phyloP scores from a whole-genome alignment of 768 basidiomycete genomes.

The Neoboletus brunneissimus region DNA sequence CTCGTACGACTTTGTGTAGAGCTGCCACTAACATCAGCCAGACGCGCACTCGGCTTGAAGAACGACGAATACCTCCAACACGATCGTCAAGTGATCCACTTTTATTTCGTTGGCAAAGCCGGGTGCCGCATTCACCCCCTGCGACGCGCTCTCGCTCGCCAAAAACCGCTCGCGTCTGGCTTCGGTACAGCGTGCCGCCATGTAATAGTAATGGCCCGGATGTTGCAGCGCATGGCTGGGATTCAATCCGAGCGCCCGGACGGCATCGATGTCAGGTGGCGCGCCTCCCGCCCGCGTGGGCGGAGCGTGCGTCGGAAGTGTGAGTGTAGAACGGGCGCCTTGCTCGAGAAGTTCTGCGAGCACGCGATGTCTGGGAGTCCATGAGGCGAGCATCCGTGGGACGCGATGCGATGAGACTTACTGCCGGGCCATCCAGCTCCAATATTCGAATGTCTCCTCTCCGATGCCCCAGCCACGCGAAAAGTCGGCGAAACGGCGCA shows the following conservation, averaged over 20 bases:
- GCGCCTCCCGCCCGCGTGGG: slow-evolving; percentile 27
- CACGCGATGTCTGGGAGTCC: slow-evolving; percentile 65
- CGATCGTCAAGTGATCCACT: slow-evolving; percentile 80
- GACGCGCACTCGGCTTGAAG: neutral
- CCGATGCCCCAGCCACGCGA: slow-evolving; percentile 93
- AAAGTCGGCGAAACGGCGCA: slow-evolving; percentile 82
- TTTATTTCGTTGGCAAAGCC: slow-evolving; percentile 89
- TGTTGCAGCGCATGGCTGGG: slow-evolving; percentile 84
- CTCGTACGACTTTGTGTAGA: slow-evolving; percentile 94
- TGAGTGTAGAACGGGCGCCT: slow-evolving; percentile 61
- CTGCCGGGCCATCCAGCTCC: slow-evolving; percentile 97
- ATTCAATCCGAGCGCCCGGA: slow-evolving; percentile 67
- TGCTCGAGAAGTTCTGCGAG: slow-evolving; percentile 90
- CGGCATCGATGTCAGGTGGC: slow-evolving; percentile 51
- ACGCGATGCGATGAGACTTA: slow-evolving; percentile 36
- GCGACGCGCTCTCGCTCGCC: slow-evolving; percentile 43
- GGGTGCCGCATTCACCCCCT: slow-evolving; percentile 47
- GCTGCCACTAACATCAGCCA: slow-evolving; percentile 39
- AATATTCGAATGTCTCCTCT: slow-evolving; percentile 94
- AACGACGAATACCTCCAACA: slow-evolving; percentile 63
- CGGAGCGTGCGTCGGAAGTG: slow-evolving; percentile 59
- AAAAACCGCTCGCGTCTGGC: slow-evolving; percentile 67
- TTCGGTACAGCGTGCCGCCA: slow-evolving; percentile 85
- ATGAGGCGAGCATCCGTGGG: neutral
- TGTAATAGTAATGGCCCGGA: slow-evolving; percentile 84